phyloP scores from a whole-genome alignment of 2,329 filamentous ascomycete genomes.

The Exophiala lecanii-corni region DNA sequence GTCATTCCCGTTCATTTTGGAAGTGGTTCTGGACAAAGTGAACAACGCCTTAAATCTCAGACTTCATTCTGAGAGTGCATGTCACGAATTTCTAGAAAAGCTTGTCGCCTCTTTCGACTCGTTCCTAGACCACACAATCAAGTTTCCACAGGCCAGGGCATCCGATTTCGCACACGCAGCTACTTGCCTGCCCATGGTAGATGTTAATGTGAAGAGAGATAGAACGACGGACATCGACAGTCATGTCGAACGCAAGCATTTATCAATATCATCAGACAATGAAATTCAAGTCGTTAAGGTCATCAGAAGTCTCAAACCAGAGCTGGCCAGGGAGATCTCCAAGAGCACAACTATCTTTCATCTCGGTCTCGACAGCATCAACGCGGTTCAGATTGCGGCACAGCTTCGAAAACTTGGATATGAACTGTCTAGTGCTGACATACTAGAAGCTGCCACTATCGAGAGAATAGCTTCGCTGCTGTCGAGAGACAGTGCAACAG shows the following conservation, averaged over 20 bases:
- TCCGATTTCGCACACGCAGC: slow-evolving; percentile 10
- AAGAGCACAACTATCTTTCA: slow-evolving; percentile 69
- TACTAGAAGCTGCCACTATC: slow-evolving; percentile 55
- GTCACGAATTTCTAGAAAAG: slow-evolving; percentile 8
- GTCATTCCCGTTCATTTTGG: slow-evolving; percentile 69
- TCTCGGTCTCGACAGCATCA: slow-evolving; percentile 89
- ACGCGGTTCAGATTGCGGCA: slow-evolving; percentile 70
- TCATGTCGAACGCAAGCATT: background rate
- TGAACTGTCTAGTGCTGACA: slow-evolving; percentile 62
- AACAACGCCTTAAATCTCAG: slow-evolving; percentile 53
- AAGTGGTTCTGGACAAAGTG: slow-evolving; percentile 57
- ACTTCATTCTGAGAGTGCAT: slow-evolving; percentile 56
- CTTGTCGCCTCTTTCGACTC: slow-evolving; percentile 29
- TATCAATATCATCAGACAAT: background rate
- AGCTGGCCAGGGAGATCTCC: slow-evolving; percentile 1
- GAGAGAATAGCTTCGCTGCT: slow-evolving; percentile 21
- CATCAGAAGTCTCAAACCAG: slow-evolving; percentile 14
- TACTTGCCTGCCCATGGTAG: slow-evolving; percentile 5
- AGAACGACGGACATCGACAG: background rate
- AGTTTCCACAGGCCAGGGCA: slow-evolving; percentile 18
- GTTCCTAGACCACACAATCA: slow-evolving; percentile 32
- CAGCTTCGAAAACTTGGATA: slow-evolving; percentile 58
- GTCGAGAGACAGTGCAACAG: background rate
- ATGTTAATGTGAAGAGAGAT: background rate
- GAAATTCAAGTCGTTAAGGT: slow-evolving; percentile 9